These are phyloP conservation scores for Blastomyces percursus DNA, from an alignment of 2,329 filamentous ascomycete genomes.

Conservation along the genomic window DNA sequence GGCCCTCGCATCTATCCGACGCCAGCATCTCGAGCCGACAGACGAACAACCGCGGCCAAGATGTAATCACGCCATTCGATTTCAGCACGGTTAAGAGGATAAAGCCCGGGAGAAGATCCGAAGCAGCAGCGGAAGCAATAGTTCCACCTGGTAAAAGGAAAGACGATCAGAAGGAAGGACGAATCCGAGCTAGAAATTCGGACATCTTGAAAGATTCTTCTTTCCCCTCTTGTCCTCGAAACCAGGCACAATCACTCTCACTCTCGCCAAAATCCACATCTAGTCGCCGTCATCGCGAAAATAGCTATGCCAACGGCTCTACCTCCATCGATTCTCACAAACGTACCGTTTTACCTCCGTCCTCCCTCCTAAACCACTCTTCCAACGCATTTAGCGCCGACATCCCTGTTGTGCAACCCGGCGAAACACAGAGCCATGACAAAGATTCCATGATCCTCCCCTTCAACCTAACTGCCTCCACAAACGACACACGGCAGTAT, in stretches of 20 bases:
- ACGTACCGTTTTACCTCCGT: not conserved
- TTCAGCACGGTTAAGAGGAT: constrained; percentile 26
- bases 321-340: too few relatives aligned
- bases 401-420: not conserved
- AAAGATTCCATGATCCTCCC: constrained; percentile 15
- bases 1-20: not conserved
- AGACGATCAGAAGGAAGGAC: not conserved
- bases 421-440: not conserved
- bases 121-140: not conserved
- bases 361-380: not conserved
- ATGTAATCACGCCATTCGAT: constrained; percentile 31
- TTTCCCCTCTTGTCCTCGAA: not conserved
- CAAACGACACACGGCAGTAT: constrained; percentile 16
- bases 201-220: not conserved
- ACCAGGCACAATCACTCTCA: not conserved
- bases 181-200: not conserved
- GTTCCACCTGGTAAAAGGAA: not conserved
- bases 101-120: not conserved
- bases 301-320: not conserved
- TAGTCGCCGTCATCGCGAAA: not conserved
- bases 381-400: constrained; percentile 5
- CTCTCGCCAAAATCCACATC: not conserved
- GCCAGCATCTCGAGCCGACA: not conserved
- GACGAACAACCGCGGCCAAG: not conserved
- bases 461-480: constrained; percentile 24